Conservation (phyloP, 129 eudicot genomes). For the Lactuca sativa region DNA sequence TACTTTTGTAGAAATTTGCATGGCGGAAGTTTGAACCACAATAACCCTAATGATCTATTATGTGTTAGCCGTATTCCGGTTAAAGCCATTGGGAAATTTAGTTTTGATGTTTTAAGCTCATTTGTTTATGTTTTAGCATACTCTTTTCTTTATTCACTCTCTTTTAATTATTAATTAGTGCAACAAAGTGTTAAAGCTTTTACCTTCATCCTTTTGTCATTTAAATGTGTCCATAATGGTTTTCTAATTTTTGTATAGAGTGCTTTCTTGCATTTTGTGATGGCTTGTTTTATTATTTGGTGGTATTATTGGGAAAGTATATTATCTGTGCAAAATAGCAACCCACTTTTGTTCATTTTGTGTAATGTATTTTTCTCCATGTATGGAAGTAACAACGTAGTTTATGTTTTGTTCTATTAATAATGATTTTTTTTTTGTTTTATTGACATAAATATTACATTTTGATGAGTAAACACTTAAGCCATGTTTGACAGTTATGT, state of each 20-base stretch:
- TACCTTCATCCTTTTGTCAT: slow-evolving; percentile 1
- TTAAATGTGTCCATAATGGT: background rate
- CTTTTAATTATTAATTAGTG: slow-evolving; percentile 19
- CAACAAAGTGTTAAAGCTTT: slow-evolving; percentile 3
- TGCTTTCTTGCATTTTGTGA: background rate
- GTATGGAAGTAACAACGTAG: background rate
- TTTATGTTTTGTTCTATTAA: too few species aligned
- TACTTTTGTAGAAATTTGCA: slow-evolving; percentile 20
- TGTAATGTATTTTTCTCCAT: background rate
- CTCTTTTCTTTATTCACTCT: background rate
- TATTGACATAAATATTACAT: too few species aligned
- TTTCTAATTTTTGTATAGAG: background rate
- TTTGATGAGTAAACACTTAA: too few species aligned
- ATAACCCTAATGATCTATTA: slow-evolving; percentile 26
- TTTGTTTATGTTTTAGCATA: slow-evolving; percentile 11
- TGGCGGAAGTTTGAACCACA: slow-evolving; percentile 20
- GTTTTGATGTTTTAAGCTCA: slow-evolving; percentile 20
- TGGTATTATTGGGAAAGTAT: background rate
- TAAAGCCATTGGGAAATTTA: slow-evolving; percentile 24
- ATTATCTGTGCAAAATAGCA: background rate
- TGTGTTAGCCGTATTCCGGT: slow-evolving; percentile 18
- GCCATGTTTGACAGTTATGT: too few species aligned
- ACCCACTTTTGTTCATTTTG: background rate
- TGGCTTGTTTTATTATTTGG: background rate
- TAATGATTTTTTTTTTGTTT: too few species aligned